Percentiles rank a stretch among this genome's conserved stretches.
Conservation (phyloP, 768 basidiomycete genomes). For the Panaeolus cyanescens region DNA sequence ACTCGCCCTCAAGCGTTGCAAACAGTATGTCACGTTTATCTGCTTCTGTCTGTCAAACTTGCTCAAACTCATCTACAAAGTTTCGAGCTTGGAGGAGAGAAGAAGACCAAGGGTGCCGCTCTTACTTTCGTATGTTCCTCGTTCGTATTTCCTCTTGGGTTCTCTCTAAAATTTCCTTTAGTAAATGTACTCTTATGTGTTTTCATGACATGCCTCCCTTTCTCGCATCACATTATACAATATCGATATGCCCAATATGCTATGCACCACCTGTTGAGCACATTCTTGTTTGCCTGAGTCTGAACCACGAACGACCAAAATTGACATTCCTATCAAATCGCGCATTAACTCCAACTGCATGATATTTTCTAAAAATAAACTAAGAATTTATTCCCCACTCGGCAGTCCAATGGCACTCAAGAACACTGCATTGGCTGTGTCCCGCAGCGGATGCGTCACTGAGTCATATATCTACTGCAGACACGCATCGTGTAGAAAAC, state of each 20-base stretch:
- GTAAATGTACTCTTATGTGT: constrained; percentile 21
- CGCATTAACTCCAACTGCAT: too few relatives aligned
- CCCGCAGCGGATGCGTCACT: too few relatives aligned
- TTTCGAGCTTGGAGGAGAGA: constrained; percentile 99
- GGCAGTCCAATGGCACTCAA: too few relatives aligned
- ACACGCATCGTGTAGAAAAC: too few relatives aligned
- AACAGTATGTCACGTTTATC: constrained; percentile 70
- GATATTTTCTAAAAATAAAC: too few relatives aligned
- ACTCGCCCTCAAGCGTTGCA: constrained; percentile 96
- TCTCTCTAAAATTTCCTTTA: constrained; percentile 6
- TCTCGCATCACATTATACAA: constrained; percentile 19
- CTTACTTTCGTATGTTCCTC: constrained; percentile 80
- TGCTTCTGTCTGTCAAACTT: not conserved
- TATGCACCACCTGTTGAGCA: constrained; percentile 14
- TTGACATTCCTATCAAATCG: too few relatives aligned
- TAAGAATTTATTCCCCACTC: too few relatives aligned
- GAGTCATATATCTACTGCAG: too few relatives aligned
- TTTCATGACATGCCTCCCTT: constrained; percentile 21
- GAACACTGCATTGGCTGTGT: too few relatives aligned
- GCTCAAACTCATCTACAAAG: constrained; percentile 38
- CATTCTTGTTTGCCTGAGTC: constrained; percentile 5
- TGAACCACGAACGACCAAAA: constrained; percentile 8
- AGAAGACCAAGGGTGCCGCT: constrained; percentile 98
- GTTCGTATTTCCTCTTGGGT: not conserved
- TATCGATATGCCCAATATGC: constrained; percentile 24